phyloP scores from a whole-genome alignment of 345 rosid species.

The Pistacia atlantica region DNA sequence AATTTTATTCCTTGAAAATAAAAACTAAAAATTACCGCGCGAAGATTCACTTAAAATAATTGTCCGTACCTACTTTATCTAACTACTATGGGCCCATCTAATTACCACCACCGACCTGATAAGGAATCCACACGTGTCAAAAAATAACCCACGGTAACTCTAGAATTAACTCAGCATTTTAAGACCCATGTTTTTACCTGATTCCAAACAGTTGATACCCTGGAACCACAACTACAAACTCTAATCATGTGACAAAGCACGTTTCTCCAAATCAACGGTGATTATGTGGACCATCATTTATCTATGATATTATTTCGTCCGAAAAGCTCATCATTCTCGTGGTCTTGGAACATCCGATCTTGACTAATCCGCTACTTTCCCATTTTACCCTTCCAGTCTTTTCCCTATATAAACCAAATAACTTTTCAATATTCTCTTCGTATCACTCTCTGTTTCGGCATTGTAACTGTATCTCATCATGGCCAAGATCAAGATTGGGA shows the following conservation, averaged over 20 bases:
- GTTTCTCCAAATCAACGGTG: neutral
- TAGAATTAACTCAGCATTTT: neutral
- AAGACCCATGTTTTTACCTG: neutral
- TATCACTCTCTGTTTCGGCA: neutral
- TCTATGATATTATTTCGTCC: neutral
- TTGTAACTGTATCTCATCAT: slow-evolving; percentile 29
- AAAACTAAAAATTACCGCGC: no score
- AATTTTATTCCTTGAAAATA: no score
- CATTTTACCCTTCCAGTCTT: neutral
- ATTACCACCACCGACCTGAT: no score
- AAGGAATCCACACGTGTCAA: no score
- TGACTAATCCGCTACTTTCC: neutral
- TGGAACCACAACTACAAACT: neutral
- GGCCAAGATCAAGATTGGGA: slow-evolving; percentile 72
- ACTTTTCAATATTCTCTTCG: neutral
- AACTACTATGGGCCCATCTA: no score
- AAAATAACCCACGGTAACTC: neutral
- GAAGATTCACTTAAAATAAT: no score
- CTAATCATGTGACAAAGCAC: neutral
- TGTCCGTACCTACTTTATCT: no score
- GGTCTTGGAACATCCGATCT: slow-evolving; percentile 1
- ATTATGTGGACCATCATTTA: neutral
- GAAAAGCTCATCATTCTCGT: neutral
- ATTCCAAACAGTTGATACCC: neutral
- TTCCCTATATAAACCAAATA: neutral